These are phyloP conservation scores for Xylaria sp. DNA, from an alignment of 495 filamentous ascomycete species.

Conservation along the genomic window DNA sequence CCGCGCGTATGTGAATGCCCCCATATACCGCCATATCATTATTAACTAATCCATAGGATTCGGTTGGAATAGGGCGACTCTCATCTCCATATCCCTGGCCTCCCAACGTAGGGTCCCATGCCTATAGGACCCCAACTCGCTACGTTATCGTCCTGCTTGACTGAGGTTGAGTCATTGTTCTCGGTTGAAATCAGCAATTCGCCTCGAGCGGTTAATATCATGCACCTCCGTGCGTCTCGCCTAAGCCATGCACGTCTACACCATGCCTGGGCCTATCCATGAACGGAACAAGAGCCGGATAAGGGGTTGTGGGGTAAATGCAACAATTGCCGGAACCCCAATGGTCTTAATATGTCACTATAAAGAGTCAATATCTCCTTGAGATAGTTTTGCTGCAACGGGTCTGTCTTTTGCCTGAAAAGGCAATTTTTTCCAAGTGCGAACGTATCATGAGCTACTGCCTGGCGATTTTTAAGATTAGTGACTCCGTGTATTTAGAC, in stretches of 20 bases:
- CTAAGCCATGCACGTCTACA: not conserved
- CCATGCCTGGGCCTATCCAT: not conserved
- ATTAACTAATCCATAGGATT: not conserved
- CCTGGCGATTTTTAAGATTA: not conserved
- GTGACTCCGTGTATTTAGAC: not conserved
- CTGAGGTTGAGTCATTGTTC: not conserved
- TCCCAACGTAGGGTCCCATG: too few species aligned
- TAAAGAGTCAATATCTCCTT: slow-evolving; percentile 18
- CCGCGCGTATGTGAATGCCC: too few species aligned
- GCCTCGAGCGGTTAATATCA: slow-evolving; percentile 14
- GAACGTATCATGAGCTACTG: not conserved
- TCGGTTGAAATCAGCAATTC: not conserved
- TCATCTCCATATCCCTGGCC: not conserved
- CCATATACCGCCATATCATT: too few species aligned
- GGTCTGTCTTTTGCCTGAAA: slow-evolving; percentile 18
- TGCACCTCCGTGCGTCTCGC: not conserved
- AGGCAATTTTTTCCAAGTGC: not conserved
- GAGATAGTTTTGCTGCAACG: not conserved
- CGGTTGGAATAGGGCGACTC: not conserved
- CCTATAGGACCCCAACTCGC: not conserved
- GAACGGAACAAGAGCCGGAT: slow-evolving; percentile 16
- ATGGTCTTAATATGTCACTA: not conserved
- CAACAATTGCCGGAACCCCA: slow-evolving; percentile 4
- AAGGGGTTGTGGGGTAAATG: slow-evolving; percentile 15
- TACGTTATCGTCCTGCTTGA: not conserved